phyloP scores from a whole-genome alignment of 331 rosid genomes.

The Cydonia oblonga region DNA sequence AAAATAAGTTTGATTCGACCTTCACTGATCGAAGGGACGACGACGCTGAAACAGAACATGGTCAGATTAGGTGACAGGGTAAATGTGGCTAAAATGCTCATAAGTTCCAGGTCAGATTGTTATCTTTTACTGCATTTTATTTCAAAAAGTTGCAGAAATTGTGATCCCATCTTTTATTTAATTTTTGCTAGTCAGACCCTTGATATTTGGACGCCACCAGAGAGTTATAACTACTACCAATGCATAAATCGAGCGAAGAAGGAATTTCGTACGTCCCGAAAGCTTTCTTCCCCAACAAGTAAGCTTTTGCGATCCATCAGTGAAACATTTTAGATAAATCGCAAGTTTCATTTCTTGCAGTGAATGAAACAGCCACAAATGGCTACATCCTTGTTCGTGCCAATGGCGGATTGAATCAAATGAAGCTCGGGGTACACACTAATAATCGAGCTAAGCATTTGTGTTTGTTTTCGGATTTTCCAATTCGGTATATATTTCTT shows the following conservation, averaged over 20 bases:
- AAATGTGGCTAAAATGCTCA: too few relatives aligned
- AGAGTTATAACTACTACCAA: conserved; percentile 19
- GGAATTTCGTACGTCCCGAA: conserved; percentile 19
- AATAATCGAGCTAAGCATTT: not conserved
- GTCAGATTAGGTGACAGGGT: too few relatives aligned
- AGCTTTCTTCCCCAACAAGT: not conserved
- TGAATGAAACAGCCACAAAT: conserved; percentile 23
- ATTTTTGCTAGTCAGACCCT: conserved; percentile 40
- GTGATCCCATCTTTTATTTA: conserved; percentile 9
- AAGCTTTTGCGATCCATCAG: too few relatives aligned
- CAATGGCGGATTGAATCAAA: conserved; percentile 75
- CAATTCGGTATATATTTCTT: not conserved
- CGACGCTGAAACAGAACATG: too few relatives aligned
- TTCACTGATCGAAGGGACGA: not conserved
- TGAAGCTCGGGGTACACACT: conserved; percentile 56
- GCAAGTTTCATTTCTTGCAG: conserved; percentile 9
- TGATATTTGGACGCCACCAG: conserved; percentile 48
- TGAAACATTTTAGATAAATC: too few relatives aligned
- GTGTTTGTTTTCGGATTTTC: not conserved
- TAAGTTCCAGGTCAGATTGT: not conserved
- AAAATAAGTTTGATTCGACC: not conserved
- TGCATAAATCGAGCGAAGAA: conserved; percentile 21
- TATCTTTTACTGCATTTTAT: not conserved
- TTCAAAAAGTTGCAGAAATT: too few relatives aligned
- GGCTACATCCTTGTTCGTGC: conserved; percentile 43